Evolutionary conservation across 1,284 basidiomycete species (phyloP).

Genomic region (Gomphus bonarii): DNA sequence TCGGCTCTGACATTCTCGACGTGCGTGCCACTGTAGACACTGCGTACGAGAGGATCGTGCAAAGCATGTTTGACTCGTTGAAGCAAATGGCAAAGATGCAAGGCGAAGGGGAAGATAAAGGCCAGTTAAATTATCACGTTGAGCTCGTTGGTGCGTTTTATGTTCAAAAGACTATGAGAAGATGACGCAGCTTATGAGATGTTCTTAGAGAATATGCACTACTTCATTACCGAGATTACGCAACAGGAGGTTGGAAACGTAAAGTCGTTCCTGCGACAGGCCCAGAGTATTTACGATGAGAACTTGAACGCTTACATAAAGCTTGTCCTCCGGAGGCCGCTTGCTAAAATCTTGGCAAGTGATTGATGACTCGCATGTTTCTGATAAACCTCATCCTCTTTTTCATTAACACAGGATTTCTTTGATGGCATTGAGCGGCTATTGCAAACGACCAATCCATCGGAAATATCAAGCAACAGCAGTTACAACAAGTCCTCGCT

Average conservation of each 20-base stretch:
- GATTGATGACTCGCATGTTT: background rate
- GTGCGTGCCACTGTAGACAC: slow-evolving; percentile 72
- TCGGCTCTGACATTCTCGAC: slow-evolving; percentile 65
- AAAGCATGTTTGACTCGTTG: slow-evolving; percentile 83
- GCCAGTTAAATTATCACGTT: slow-evolving; percentile 92
- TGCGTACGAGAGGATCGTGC: slow-evolving; percentile 82
- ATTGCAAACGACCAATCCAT: slow-evolving; percentile 70
- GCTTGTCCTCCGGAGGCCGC: slow-evolving; percentile 78
- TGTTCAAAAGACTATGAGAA: background rate
- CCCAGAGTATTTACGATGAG: slow-evolving; percentile 80
- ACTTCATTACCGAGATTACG: slow-evolving; percentile 77
- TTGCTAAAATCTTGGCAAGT: slow-evolving; percentile 81
- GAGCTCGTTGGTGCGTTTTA: slow-evolving; percentile 81
- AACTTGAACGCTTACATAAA: slow-evolving; percentile 81
- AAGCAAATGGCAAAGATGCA: slow-evolving; percentile 94
- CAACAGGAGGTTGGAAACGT: slow-evolving; percentile 64
- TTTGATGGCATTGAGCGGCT: slow-evolving; percentile 88
- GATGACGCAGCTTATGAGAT: background rate
- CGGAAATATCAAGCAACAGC: slow-evolving; percentile 69
- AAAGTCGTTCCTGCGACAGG: slow-evolving; percentile 57
- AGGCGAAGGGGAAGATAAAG: slow-evolving; percentile 83
- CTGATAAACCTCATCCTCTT: background rate
- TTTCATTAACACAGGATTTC: slow-evolving; percentile 58
- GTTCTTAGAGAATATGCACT: slow-evolving; percentile 85
- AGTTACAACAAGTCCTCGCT: slow-evolving; percentile 70